Conservation (phyloP, 441 rosid species). For the Sinapis alba region DNA sequence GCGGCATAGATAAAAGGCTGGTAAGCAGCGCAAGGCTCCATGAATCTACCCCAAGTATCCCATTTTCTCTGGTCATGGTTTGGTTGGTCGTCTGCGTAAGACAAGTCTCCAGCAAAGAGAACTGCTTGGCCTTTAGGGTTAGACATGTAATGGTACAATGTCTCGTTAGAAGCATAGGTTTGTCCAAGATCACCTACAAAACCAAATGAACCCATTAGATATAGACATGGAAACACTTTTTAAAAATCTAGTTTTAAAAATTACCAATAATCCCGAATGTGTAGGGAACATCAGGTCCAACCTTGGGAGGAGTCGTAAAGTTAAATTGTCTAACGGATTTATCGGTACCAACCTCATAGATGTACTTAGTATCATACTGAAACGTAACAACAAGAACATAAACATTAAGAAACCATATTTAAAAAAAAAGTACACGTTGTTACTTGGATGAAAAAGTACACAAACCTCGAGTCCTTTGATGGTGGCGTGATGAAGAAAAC, state of each 20-base stretch:
- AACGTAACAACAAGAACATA: neutral
- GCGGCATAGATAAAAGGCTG: neutral
- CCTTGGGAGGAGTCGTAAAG: conserved; percentile 62
- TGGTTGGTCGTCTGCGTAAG: conserved; percentile 60
- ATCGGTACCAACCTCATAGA: conserved; percentile 53
- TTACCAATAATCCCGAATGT: conserved; percentile 70
- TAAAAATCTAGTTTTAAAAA: neutral
- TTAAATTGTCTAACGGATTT: conserved; percentile 44
- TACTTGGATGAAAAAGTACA: neutral
- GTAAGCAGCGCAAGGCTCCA: neutral
- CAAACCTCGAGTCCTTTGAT: conserved; percentile 43
- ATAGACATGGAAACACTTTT: neutral
- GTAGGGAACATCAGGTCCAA: conserved; percentile 70
- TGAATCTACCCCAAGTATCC: conserved; percentile 48
- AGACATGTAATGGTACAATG: conserved; percentile 51
- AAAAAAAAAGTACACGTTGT: neutral
- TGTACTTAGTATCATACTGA: conserved; percentile 58
- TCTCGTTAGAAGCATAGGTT: conserved; percentile 58
- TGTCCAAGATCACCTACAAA: conserved; percentile 69
- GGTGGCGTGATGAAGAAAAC: conserved; percentile 61
- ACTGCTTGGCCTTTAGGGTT: conserved; percentile 56
- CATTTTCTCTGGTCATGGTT: conserved; percentile 55
- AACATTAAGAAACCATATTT: neutral
- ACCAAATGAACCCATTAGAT: neutral
- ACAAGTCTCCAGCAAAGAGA: conserved; percentile 63